Evolutionary conservation across 2,329 filamentous ascomycete genomes (phyloP).

Genomic region (Pseudocercospora crystallina): DNA sequence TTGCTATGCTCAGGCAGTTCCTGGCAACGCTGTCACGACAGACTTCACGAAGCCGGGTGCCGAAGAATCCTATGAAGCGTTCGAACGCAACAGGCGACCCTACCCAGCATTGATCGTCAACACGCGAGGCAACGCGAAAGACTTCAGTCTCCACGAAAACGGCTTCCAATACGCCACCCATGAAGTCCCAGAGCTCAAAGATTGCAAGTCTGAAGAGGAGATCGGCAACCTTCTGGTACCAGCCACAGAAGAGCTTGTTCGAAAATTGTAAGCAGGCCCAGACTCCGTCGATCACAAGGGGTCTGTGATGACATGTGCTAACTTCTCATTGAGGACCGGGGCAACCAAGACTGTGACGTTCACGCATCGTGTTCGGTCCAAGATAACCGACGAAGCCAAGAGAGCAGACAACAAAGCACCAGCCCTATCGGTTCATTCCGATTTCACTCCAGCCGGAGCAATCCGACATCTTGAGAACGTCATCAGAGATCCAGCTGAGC

Average conservation of each 20-base stretch:
- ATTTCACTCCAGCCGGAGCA: slow-evolving; percentile 2
- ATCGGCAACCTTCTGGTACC: slow-evolving; percentile 9
- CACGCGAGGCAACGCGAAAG: slow-evolving; percentile 16
- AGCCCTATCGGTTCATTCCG: slow-evolving; percentile 1
- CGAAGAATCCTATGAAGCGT: not conserved
- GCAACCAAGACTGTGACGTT: not conserved
- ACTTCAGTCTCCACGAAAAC: slow-evolving; percentile 21
- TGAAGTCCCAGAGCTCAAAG: slow-evolving; percentile 7
- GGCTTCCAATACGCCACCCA: slow-evolving; percentile 28
- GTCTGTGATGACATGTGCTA: not conserved
- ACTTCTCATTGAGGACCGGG: not conserved
- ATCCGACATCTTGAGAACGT: not conserved
- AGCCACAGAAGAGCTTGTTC: slow-evolving; percentile 4
- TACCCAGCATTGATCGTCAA: slow-evolving; percentile 16
- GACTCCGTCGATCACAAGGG: not conserved
- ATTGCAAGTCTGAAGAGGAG: slow-evolving; percentile 21
- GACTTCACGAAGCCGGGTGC: slow-evolving; percentile 10
- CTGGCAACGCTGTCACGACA: not conserved
- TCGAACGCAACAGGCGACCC: not conserved
- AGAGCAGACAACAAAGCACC: slow-evolving; percentile 1
- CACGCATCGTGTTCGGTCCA: not conserved
- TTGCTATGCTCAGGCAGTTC: not conserved
- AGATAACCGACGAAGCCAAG: slow-evolving; percentile 1
- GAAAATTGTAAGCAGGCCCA: not conserved
- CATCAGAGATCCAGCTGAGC: not conserved